These are phyloP conservation scores for Zarea fungicola DNA, from an alignment of 2,329 filamentous ascomycete species.

Conservation along the genomic window DNA sequence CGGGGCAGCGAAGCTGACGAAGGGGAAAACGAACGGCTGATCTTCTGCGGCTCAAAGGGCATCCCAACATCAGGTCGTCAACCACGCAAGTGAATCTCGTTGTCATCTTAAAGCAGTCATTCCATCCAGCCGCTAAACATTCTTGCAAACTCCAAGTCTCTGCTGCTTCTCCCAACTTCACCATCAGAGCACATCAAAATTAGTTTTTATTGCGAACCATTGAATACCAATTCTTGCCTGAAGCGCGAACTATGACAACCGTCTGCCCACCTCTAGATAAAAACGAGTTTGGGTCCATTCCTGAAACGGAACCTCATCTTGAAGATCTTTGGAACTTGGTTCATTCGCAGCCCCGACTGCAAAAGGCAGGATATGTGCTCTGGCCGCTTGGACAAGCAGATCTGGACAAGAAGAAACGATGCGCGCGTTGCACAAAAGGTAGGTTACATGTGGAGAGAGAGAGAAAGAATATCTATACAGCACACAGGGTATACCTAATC, in stretches of 20 bases:
- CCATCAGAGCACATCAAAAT: too few relatives aligned
- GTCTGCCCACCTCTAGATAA: not conserved
- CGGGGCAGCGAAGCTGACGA: slow-evolving; percentile 3
- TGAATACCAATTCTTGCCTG: too few relatives aligned
- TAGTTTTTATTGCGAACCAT: too few relatives aligned
- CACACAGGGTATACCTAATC: slow-evolving; percentile 4
- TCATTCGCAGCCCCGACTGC: slow-evolving; percentile 17
- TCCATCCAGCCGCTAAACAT: too few relatives aligned
- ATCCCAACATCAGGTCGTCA: too few relatives aligned
- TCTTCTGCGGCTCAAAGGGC: too few relatives aligned
- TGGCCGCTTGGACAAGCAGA: slow-evolving; percentile 21
- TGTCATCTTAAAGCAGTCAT: too few relatives aligned
- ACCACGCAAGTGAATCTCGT: too few relatives aligned
- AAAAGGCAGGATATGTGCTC: slow-evolving; percentile 24
- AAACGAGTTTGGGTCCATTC: slow-evolving; percentile 16
- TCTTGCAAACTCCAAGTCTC: too few relatives aligned
- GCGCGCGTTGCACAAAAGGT: slow-evolving; percentile 24
- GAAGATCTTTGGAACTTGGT: slow-evolving; percentile 17
- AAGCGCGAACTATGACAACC: not conserved
- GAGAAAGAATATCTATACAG: not conserved
- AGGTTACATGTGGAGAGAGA: too few relatives aligned
- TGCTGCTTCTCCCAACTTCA: too few relatives aligned
- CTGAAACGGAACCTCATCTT: slow-evolving; percentile 18
- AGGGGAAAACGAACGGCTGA: too few relatives aligned
- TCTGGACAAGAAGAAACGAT: slow-evolving; percentile 28